Evolutionary conservation across 139 green algal genomes (phyloP), one percentile per base, ranked within the genome.

Genomic region (Tetraselmis striata): DNA sequence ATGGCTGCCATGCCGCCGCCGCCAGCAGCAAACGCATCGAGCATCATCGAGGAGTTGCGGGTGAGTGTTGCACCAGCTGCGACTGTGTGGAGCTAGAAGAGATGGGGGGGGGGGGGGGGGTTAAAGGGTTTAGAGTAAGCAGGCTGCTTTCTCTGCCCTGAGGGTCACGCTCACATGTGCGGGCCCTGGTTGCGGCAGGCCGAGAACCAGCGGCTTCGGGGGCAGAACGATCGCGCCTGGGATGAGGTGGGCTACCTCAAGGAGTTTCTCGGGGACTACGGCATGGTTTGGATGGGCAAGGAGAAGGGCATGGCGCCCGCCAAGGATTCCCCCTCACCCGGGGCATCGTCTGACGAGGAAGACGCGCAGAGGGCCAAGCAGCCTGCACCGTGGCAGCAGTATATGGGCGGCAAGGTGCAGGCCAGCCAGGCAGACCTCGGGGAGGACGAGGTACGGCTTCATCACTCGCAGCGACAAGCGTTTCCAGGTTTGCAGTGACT

Each of bases 211-310:
- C 45, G 45, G 45, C 45, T 67, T 67, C 45, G 45, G 11, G 45
- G 11, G 45, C 45, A 67, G 45, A 67, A 67, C 45, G 45, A 67
- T 5, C 45, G 45, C 45, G 45, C 45, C 18, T 67, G 77, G 27
- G 77, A 31, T 2, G 77, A 80, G 77, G 24, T 80, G 2, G 77
- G 29, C n/a, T 31, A 80, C 29, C 31, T 80, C 23, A 80, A 80
- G 29, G 77, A 31, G 29, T 80, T 80, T 32, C 28, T 80, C 23
- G 32, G 32, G 18, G 77, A 80, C 29, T 80, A 80, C 18, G 77
- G 77, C 28, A 80, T 80, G 77, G 77, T 80, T 32, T 80, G 77
- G 77, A 58, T 58, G n/a, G 77, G 77, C 2, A 32, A 30, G 28
- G 28, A 79, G 75, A 18, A 23, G 28, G 75, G 28, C 28, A 23